Conservation (phyloP, 2,329 filamentous ascomycete species). For the Rutstroemia sp. region DNA sequence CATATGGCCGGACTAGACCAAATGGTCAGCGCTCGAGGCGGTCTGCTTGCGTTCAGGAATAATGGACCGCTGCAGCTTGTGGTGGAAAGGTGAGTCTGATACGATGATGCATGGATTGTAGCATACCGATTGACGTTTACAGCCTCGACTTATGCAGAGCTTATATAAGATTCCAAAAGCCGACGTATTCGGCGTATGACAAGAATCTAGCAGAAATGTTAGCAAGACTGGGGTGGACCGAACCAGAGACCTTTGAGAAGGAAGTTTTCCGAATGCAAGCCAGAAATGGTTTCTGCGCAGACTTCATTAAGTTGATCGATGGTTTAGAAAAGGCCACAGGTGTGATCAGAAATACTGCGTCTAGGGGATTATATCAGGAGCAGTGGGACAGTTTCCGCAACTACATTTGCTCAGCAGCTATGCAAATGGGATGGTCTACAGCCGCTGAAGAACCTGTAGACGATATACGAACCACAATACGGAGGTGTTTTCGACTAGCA, state of each 20-base stretch:
- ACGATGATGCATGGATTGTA: background rate
- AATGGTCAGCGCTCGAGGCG: background rate
- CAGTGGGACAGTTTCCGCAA: background rate
- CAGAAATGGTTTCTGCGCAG: background rate
- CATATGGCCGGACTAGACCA: background rate
- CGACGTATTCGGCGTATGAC: background rate
- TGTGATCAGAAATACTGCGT: background rate
- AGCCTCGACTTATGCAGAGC: conserved; percentile 4
- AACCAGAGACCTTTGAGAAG: background rate
- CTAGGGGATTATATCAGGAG: background rate
- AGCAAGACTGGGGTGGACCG: background rate
- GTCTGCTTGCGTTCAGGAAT: background rate
- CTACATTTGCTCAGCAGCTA: background rate
- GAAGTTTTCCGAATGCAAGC: background rate
- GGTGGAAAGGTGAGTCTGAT: background rate
- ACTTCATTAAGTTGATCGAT: conserved; percentile 2
- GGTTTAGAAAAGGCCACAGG: background rate
- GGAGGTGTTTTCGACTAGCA: background rate
- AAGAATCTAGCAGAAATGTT: background rate
- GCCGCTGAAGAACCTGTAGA: background rate
- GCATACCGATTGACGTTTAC: background rate
- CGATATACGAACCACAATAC: background rate
- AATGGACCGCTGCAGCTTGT: background rate
- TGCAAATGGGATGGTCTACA: background rate
- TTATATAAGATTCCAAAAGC: background rate